Evolutionary conservation across 1,284 basidiomycete species (phyloP), one percentile per base, ranked within the genome.

Genomic region (Porodaedalea pini): DNA sequence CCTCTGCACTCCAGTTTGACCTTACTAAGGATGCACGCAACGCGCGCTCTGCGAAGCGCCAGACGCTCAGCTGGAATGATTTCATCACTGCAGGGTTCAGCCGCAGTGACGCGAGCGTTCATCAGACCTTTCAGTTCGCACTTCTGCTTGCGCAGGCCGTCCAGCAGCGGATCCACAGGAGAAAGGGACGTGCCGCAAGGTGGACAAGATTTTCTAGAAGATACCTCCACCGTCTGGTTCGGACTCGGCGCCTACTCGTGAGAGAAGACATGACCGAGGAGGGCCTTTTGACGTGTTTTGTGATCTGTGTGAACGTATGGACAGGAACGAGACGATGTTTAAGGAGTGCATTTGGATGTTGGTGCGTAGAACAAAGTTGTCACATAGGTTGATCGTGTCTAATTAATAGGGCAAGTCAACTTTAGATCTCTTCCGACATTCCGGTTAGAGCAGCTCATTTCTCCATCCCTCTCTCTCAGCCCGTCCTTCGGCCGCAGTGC

Each of bases 271-370:
- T 90, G 53, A 76, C 94, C 29, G 92, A 95, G 68, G 92, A 94
- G 70, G 82, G 88, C 0, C 94, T 95, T 69, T 66, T 94, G 90
- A 92, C 64, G 88, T 90, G 27, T 95, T 92, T 72, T 90, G 87
- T 64, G 92, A 95, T 70, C 73, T 95, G 45, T 75, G n/a, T n/a
- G n/a, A 85, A 91, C 89, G 89, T 80, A 92, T 82, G 25, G 90
- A 91, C 62, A 73, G 86, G 59, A 78, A 75, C 2, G 90, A 92
- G 66, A 78, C 85, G 62, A 77, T 86, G 3, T 90, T 92, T 68
- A 78, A 88, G 63, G 90, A 94, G 65, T 90, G 90, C 61, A 91
- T 91, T 66, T 95, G 92, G 91, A 90, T 88, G n/a, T 66, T 96
- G 75, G 92, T 94, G 67, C 73, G 84, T 78, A 25, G 36, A 37